These are phyloP conservation scores for Candida verbasci DNA, from an alignment of 805 yeast species.

Conservation along the genomic window DNA sequence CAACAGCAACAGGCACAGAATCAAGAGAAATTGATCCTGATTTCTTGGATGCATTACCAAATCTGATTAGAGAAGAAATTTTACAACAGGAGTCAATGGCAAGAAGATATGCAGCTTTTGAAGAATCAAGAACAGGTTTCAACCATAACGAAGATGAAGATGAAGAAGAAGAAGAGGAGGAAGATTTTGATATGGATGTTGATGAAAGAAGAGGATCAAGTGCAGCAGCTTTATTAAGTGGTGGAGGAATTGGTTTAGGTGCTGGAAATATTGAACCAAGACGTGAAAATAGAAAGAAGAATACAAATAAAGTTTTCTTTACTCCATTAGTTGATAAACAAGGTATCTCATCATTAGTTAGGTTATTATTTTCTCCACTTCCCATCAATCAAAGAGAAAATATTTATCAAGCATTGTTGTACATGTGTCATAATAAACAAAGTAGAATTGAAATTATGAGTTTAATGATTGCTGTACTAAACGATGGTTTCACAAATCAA, in stretches of 20 bases:
- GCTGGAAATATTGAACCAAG: conserved; percentile 9
- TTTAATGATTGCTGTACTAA: conserved; percentile 60
- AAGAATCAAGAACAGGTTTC: conserved; percentile 16
- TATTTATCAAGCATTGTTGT: conserved; percentile 61
- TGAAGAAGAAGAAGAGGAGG: conserved; percentile 8
- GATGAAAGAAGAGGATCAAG: conserved; percentile 3
- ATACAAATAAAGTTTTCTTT: conserved; percentile 30
- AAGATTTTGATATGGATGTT: conserved; percentile 4
- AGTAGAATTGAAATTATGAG: conserved; percentile 73
- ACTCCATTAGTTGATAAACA: conserved; percentile 69
- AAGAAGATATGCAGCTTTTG: conserved; percentile 30
- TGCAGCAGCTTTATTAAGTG: background rate
- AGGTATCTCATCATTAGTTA: conserved; percentile 70
- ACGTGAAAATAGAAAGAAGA: conserved; percentile 9
- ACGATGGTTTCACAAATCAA: conserved; percentile 68
- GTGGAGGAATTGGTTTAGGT: background rate
- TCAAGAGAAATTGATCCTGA: conserved; percentile 73
- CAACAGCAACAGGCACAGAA: conserved; percentile 38
- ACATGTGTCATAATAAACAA: conserved; percentile 71
- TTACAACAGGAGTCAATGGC: conserved; percentile 52
- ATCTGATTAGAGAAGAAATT: conserved; percentile 57
- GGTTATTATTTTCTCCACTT: conserved; percentile 72
- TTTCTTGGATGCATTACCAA: conserved; percentile 78
- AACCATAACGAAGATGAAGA: conserved; percentile 11
- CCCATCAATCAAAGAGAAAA: conserved; percentile 56